Evolutionary conservation across 1,139 yeast genomes (phyloP).

Genomic region (Nadsonia starkeyi-henricii): DNA sequence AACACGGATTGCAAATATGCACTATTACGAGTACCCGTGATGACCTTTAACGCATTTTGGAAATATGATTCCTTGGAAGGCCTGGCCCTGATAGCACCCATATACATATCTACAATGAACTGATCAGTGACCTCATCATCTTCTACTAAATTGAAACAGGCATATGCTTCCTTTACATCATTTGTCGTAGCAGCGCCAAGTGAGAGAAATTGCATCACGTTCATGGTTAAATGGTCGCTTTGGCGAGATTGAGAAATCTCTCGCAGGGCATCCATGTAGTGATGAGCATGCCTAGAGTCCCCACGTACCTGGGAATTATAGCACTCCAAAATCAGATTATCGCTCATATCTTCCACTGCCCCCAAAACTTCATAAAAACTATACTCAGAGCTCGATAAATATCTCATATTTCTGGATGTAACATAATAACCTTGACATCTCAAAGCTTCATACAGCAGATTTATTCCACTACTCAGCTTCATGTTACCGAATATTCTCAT

Average conservation of each 20-base stretch:
- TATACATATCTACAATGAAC: conserved; percentile 17
- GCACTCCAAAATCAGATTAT: conserved; percentile 45
- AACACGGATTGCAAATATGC: conserved; percentile 8
- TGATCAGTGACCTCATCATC: conserved; percentile 13
- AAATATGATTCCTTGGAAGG: conserved; percentile 10
- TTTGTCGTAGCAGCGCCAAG: conserved; percentile 49
- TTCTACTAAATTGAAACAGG: conserved; percentile 35
- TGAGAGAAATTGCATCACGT: conserved; percentile 37
- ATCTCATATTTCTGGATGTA: neutral
- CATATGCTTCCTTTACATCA: conserved; percentile 45
- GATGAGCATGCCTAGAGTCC: conserved; percentile 42
- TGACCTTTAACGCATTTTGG: conserved; percentile 13
- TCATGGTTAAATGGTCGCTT: conserved; percentile 35
- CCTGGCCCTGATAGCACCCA: conserved; percentile 8
- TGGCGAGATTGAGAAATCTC: conserved; percentile 34
- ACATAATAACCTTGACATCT: neutral
- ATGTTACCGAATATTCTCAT: neutral
- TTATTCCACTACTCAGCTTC: neutral
- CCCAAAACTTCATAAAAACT: conserved; percentile 39
- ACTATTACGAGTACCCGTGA: conserved; percentile 25
- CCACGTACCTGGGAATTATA: conserved; percentile 40
- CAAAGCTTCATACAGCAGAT: neutral
- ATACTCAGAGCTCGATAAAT: conserved; percentile 6
- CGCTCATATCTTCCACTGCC: conserved; percentile 43
- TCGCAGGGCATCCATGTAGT: conserved; percentile 55